These are phyloP conservation scores for Apophysomyces variabilis DNA, from an alignment of 371 early-diverging fungal species.

Conservation along the genomic window DNA sequence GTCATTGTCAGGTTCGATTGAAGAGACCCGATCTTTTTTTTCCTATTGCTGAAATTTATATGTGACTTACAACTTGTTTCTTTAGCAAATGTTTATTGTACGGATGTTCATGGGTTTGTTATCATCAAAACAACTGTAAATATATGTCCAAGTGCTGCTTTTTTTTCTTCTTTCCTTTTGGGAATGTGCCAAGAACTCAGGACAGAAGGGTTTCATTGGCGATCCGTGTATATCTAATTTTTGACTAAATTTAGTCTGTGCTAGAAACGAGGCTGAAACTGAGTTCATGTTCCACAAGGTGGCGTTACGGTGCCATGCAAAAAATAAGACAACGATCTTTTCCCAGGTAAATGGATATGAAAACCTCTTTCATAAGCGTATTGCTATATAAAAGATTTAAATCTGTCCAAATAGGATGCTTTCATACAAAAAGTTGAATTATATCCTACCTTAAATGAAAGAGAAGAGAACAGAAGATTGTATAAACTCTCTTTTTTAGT, in stretches of 20 bases:
- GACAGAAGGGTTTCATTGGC: neutral
- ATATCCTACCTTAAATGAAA: no score
- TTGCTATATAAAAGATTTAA: neutral
- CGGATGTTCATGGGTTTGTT: no score
- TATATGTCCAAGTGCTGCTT: neutral
- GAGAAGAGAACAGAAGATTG: no score
- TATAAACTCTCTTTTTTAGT: no score
- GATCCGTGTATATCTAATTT: neutral
- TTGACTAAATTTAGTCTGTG: neutral
- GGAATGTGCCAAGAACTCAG: neutral
- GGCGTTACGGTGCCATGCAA: constrained; percentile 1
- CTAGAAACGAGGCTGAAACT: constrained; percentile 2
- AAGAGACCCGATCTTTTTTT: neutral
- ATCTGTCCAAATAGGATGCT: no score
- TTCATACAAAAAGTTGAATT: no score
- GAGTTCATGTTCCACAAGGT: neutral
- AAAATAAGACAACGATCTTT: neutral
- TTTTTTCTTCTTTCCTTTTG: no score
- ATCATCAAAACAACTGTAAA: neutral
- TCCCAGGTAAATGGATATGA: neutral
- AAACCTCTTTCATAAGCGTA: neutral
- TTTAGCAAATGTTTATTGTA: no score
- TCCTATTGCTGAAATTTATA: neutral
- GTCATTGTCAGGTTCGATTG: neutral
- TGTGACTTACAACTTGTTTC: neutral